Percentiles rank a stretch among this genome's conserved stretches.
Conservation (phyloP, 257 asterid genomes). For the Anisodus tanguticus region DNA sequence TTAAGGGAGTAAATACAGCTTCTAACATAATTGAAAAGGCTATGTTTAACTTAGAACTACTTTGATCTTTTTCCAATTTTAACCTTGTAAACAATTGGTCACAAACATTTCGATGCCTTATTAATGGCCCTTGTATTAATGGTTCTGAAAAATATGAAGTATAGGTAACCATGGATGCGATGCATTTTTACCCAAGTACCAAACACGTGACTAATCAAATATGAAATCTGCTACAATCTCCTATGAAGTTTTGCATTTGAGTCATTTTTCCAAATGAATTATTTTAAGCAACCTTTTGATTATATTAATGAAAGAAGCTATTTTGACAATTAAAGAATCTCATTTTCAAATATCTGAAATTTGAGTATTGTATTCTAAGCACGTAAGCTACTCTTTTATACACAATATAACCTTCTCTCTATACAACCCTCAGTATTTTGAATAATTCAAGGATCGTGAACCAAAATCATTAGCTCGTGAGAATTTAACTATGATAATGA, state of each 20-base stretch:
- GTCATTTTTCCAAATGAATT: neutral
- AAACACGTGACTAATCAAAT: neutral
- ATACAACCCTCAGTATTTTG: neutral
- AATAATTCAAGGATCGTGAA: constrained; percentile 23
- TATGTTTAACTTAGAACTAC: neutral
- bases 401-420: neutral
- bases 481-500: neutral
- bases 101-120: neutral
- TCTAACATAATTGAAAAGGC: neutral
- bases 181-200: neutral
- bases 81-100: neutral
- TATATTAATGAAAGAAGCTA: neutral
- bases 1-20: neutral
- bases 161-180: neutral
- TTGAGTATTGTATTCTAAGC: neutral
- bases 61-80: neutral
- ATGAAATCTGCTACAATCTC: neutral
- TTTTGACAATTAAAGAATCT: neutral
- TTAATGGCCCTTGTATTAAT: neutral
- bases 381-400: neutral
- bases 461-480: neutral
- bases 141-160: neutral
- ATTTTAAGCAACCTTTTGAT: neutral
- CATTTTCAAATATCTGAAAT: neutral
- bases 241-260: neutral